Conservation (phyloP, 78 protist genomes). For the Guillardia theta region DNA sequence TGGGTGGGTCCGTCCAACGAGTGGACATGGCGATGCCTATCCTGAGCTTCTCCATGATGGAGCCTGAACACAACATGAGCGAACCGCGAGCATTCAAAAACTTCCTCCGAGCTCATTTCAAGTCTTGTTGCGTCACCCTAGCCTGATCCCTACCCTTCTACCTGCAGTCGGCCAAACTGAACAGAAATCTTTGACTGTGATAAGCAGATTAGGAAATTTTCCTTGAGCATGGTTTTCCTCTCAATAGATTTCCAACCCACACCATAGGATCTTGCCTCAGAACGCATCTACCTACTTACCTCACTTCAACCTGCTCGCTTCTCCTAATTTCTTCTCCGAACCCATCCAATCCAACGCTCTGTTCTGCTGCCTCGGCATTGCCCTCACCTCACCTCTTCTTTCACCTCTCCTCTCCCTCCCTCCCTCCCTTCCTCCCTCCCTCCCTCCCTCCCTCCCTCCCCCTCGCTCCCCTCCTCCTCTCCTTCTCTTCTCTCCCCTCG, state of each 20-base stretch:
- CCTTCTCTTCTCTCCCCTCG: neutral
- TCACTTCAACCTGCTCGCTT: too few relatives aligned
- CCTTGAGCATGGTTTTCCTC: neutral
- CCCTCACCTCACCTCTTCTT: neutral
- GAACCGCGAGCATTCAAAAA: too few relatives aligned
- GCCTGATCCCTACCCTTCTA: too few relatives aligned
- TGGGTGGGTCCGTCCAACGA: constrained; percentile 51
- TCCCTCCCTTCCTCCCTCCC: neutral
- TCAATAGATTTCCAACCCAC: neutral
- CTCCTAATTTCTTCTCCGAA: too few relatives aligned
- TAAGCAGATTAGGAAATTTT: too few relatives aligned
- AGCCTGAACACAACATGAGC: neutral
- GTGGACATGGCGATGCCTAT: constrained; percentile 44
- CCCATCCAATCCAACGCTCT: neutral
- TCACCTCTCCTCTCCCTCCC: neutral
- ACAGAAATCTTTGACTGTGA: too few relatives aligned
- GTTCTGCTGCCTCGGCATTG: neutral
- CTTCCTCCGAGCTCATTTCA: too few relatives aligned
- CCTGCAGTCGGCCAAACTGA: too few relatives aligned
- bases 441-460: neutral
- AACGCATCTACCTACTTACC: too few relatives aligned
- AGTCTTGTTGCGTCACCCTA: too few relatives aligned
- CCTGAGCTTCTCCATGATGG: neutral
- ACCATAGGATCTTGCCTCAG: neutral
- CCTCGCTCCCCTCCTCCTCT: neutral